Base-by-base conservation (phyloP, 371 early-diverging fungal species). In the Apophysomyces sp. region DNA sequence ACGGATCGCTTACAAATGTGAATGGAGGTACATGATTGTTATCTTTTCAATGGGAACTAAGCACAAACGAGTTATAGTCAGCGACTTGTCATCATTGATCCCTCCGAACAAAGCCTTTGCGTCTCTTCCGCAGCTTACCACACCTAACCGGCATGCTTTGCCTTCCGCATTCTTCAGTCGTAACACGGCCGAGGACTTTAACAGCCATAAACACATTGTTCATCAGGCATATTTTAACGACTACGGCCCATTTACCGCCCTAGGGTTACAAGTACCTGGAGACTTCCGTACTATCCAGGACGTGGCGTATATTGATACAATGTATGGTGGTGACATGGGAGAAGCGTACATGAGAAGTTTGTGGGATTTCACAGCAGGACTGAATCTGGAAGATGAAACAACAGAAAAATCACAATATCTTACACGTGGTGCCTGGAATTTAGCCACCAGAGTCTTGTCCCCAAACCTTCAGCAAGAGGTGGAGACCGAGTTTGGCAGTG, bases 271-370 rank as follows among this genome's bases (percentile, higher is more conserved):
- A 13, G 72, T 79, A 27, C 83, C 86, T 13, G 83, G 80, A 9
- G 72, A 69, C 15, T 78, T 74, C 44, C 76, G 77, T 55, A 73
- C 77, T 15, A 66, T 74, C 0, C 70, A 75, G 15, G 78, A 77
- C 59, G 73, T 77, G 1, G 66, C 71, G 8, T 83, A 81, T 18
- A 78, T 85, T 11, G 83, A 81, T 57, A 80, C 82, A 52, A 63
- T 84, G 16, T 86, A 78, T 64, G 89, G 88, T 15, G 86, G 86
- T 49, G 82, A 82, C 44, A 74, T 73, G n/a, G 87, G 87, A 0
- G 86, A 88, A 68, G 84, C 89, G 0, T 88, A 87, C 55, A 77
- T 86, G 59, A 72, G 76, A 3, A 89, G 89, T 58, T 60, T 89
- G 16, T 82, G 78, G 71, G 76, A 80, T 49, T 90, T 90, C 66